Evolutionary conservation across 441 rosid genomes (phyloP).

Genomic region (Lepidium campestre): DNA sequence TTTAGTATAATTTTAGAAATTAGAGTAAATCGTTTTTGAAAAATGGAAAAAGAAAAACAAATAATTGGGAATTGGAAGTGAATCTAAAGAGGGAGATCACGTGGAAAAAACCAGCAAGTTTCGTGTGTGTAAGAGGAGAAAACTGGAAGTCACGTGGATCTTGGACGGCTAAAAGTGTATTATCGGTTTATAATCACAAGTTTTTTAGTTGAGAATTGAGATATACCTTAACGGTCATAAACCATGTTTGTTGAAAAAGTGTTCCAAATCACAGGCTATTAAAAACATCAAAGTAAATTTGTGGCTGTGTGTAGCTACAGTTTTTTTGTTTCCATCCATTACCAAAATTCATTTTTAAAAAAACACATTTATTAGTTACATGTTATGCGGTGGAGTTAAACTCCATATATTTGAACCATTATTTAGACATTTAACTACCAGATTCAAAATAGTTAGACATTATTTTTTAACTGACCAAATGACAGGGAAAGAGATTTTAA

Average conservation of each 20-base stretch:
- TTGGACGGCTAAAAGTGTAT: not conserved
- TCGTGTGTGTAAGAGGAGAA: not conserved
- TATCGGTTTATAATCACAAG: not conserved
- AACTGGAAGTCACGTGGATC: conserved; percentile 10
- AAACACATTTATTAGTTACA: too few species aligned
- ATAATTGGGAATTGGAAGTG: not conserved
- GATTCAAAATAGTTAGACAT: too few species aligned
- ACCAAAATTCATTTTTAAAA: too few species aligned
- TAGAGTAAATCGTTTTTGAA: not conserved
- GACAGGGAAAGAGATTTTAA: too few species aligned
- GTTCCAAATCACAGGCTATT: not conserved
- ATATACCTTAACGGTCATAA: not conserved
- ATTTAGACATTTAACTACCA: too few species aligned
- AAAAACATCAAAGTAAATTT: too few species aligned
- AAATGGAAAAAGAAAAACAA: not conserved
- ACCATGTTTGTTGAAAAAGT: not conserved
- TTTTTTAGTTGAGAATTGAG: not conserved
- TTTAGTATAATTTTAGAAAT: too few species aligned
- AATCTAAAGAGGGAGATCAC: not conserved
- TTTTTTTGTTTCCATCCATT: too few species aligned
- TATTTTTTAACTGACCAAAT: too few species aligned
- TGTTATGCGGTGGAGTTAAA: too few species aligned
- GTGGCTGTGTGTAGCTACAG: too few species aligned
- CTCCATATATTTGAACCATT: too few species aligned
- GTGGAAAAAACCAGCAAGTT: not conserved